Evolutionary conservation across 768 basidiomycete genomes (phyloP), one percentile per base, ranked within the genome.

Genomic region (Tylopilus balloui): DNA sequence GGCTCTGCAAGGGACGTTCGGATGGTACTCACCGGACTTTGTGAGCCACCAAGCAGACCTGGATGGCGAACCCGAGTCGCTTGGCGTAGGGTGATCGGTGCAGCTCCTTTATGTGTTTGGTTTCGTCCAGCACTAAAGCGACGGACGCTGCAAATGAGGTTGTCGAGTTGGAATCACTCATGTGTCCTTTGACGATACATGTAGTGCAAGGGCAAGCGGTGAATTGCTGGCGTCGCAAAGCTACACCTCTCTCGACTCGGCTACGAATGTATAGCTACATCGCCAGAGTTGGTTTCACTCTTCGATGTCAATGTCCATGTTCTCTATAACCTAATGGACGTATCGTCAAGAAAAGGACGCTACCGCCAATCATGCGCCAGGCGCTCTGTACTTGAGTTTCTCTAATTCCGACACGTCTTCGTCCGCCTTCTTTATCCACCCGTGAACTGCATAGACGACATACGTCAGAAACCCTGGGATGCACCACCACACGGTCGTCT

Each of bases 401-500:
- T 84, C 78, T 24, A 86, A 64, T 35, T 73, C 70, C 1, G 69
- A 66, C 17, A 86, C 71, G 27, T 71, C 73, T 53, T 74, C 65
- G 56, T 75, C 71, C 11, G 75, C 75, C 39, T 67, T 65, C 38
- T 66, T 61, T 35, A 80, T 73, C 42, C 76, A 71, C 35, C 68
- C 68, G 48, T 74, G 70, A 24, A 76, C 72, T 1, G 67, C 71
- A 43, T 80, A 75, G 1, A 74, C 71, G 29, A 78, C 60, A 35
- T 66, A 75, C 1, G 79, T 71, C 15, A 80, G 48, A 19, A 69
- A 46, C 0, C 66, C 61, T 0, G 79, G 74, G 19, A 74, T 53
- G 40, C 69, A 71, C 77, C 79, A 81, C 80, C 81, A 83, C 17
- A 61, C 57, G 7, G 72, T 72, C 3, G 73, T 76, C 54, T 79